phyloP scores from a whole-genome alignment of 1,284 basidiomycete genomes.

The Thelephora terrestris region DNA sequence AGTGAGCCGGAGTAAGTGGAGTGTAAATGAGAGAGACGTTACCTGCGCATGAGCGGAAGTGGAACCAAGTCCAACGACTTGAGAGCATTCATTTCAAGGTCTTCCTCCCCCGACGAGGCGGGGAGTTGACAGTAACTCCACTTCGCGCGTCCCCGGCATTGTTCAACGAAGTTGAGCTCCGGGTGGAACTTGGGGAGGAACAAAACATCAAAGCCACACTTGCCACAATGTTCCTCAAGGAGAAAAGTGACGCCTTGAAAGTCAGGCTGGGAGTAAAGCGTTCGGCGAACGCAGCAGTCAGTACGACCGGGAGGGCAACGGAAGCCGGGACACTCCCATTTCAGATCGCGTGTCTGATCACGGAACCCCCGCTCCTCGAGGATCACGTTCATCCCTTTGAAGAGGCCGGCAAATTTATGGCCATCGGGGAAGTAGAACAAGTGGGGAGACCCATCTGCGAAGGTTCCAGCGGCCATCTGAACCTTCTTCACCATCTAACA shows the following conservation, averaged over 20 bases:
- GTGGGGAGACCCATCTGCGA: conserved; percentile 22
- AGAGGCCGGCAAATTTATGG: conserved; percentile 18
- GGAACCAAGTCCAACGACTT: conserved; percentile 4
- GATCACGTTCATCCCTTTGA: conserved; percentile 28
- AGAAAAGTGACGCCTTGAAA: conserved; percentile 9
- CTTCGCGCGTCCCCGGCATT: conserved; percentile 15
- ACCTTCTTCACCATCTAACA: conserved; percentile 20
- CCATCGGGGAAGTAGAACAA: conserved; percentile 23
- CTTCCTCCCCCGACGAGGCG: conserved; percentile 3
- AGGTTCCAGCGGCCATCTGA: conserved; percentile 19
- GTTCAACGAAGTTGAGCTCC: conserved; percentile 14
- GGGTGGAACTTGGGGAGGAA: conserved; percentile 16
- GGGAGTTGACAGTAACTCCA: conserved; percentile 6
- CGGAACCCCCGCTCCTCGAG: conserved; percentile 20
- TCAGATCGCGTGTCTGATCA: not conserved
- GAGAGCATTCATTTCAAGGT: conserved; percentile 10
- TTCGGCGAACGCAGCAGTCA: conserved; percentile 16
- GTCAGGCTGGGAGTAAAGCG: conserved; percentile 20
- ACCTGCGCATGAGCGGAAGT: too few relatives aligned
- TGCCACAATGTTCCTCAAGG: not conserved
- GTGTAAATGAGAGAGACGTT: too few relatives aligned
- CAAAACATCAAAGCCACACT: not conserved
- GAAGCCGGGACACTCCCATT: conserved; percentile 12
- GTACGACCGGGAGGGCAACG: conserved; percentile 11
- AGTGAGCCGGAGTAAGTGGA: too few relatives aligned